Evolutionary conservation across 441 rosid genomes (phyloP).

Genomic region (Kokia cookei): DNA sequence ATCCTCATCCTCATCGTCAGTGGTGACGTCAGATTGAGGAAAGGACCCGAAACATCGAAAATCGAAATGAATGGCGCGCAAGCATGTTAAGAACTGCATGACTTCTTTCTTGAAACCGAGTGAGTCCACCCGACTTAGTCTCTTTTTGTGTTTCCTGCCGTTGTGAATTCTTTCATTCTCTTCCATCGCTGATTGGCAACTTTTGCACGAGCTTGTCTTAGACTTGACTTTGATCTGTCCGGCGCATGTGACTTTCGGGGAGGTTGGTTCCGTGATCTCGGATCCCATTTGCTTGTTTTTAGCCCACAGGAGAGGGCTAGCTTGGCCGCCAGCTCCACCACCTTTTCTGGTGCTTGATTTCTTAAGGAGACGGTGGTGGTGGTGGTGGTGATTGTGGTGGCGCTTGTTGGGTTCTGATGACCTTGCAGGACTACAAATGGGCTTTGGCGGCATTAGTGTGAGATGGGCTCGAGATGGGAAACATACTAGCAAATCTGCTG

Average conservation of each 20-base stretch:
- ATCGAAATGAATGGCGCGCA: constrained; percentile 49
- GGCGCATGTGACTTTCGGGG: constrained; percentile 86
- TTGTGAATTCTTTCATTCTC: constrained; percentile 81
- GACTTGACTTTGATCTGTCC: constrained; percentile 90
- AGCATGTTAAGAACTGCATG: constrained; percentile 72
- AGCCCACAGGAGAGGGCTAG: constrained; percentile 68
- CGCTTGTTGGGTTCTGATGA: constrained; percentile 38
- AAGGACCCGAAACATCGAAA: constrained; percentile 74
- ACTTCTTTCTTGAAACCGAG: constrained; percentile 81
- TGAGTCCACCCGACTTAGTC: constrained; percentile 43
- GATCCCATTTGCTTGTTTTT: constrained; percentile 41
- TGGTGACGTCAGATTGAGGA: constrained; percentile 42
- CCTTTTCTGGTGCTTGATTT: constrained; percentile 23
- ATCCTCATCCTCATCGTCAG: constrained; percentile 61
- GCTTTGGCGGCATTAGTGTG: constrained; percentile 63
- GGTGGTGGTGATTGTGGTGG: constrained; percentile 25
- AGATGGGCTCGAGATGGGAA: constrained; percentile 78
- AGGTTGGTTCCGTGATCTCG: constrained; percentile 69
- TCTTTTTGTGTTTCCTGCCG: constrained; percentile 34
- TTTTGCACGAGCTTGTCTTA: constrained; percentile 48
- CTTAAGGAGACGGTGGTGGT: constrained; percentile 29
- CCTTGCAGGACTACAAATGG: constrained; percentile 64
- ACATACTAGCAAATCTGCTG: constrained; percentile 75
- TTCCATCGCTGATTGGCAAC: constrained; percentile 89
- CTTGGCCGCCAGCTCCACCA: constrained; percentile 23